Evolutionary conservation across 768 basidiomycete genomes (phyloP), one percentile per base, ranked within the genome.

Genomic region (Gelatoporia subvermispora): DNA sequence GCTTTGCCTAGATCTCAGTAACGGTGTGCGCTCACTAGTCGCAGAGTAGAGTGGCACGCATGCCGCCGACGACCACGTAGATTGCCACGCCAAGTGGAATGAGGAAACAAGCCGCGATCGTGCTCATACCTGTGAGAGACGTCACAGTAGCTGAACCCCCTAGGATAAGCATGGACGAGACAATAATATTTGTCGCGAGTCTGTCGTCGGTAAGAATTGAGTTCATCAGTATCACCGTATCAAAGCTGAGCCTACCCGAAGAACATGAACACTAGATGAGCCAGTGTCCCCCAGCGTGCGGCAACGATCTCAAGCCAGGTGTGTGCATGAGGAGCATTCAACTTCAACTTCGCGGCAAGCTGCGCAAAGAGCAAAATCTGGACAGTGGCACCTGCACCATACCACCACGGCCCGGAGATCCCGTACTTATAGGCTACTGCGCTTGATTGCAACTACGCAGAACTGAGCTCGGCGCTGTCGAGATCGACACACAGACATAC

Each of bases 341-440:
- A 68, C 66, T 97, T 96, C 50, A 95, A 77, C 61, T 95, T 96
- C 16, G 91, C 88, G 0, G 93, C 89, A 39, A 94, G 74, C 80
- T 81, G 78, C 8, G 92, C 91, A 60, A 97, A 96, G n/a, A 96
- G 79, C 22, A 94, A 73, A 48, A 96, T 82, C 61, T 91, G 90
- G 21, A 92, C 81, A 0, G 85, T 87, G 20, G 89, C 92, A n/a
- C 91, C 92, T 28, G 87, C 80, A 5, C 88, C 92, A 56, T 93
- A 93, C 85, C 88, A 91, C 85, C 87, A 93, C 0, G 89, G 88
- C 0, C 90, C 91, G 3, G 80, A 82, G 51, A 93, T 84, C 8
- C 87, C 93, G 57, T 81, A 91, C 59, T 85, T 84, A 65, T 94
- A 96, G 0, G 84, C 89, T 8, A 90, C 82, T 0, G 88, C 87